These are phyloP conservation scores for Lepidium sativum DNA, from an alignment of 345 rosid species.

Conservation along the genomic window DNA sequence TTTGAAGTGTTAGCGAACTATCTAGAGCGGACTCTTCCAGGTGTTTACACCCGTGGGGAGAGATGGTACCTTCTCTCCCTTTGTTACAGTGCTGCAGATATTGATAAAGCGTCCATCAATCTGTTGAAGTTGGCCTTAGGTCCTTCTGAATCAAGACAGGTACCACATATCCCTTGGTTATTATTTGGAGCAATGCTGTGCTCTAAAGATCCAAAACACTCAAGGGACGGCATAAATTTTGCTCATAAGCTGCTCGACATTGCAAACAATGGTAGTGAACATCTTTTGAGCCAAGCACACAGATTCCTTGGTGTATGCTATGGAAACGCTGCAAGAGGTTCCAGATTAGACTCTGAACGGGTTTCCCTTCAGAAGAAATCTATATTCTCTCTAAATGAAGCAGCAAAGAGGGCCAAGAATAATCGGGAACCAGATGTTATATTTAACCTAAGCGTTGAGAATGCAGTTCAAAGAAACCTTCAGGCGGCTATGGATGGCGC, in stretches of 20 bases:
- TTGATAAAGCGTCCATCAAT: conserved; percentile 63
- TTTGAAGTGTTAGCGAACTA: conserved; percentile 60
- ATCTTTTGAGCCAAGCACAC: conserved; percentile 52
- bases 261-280: conserved; percentile 31
- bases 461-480: conserved; percentile 78
- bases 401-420: conserved; percentile 44
- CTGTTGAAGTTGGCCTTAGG: conserved; percentile 55
- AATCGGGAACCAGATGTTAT: conserved; percentile 39
- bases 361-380: conserved; percentile 49
- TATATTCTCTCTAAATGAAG: conserved; percentile 48
- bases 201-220: conserved; percentile 54
- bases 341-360: conserved; percentile 66
- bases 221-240: conserved; percentile 56
- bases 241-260: conserved; percentile 42
- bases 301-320: conserved; percentile 80
- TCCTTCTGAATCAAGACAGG: conserved; percentile 59
- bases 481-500: conserved; percentile 61
- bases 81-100: conserved; percentile 73
- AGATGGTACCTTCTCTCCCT: conserved; percentile 93
- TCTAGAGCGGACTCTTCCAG: conserved; percentile 69
- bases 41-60: conserved; percentile 56
- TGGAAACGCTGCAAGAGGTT: conserved; percentile 71
- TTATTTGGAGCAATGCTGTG: conserved; percentile 78
- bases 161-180: conserved; percentile 45
- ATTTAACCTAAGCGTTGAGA: conserved; percentile 58